phyloP scores from a whole-genome alignment of 768 basidiomycete species.

The Tulasnella sp. region DNA sequence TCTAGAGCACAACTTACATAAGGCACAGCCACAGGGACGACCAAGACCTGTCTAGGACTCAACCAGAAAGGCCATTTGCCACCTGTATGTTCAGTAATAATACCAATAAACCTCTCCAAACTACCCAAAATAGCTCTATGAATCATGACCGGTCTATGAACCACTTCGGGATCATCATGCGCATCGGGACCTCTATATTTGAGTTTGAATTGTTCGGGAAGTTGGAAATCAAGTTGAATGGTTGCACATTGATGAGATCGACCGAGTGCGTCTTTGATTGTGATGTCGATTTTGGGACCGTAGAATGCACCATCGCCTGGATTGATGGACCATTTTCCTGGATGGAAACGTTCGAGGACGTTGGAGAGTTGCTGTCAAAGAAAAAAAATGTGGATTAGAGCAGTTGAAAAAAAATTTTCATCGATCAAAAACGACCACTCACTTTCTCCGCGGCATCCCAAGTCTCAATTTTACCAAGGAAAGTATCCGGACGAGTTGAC shows the following conservation, averaged over 20 bases:
- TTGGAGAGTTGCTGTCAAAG: constrained; percentile 57
- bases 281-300: constrained; percentile 98
- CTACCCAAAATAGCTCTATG: constrained; percentile 93
- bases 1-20: constrained; percentile 48
- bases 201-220: constrained; percentile 91
- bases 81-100: constrained; percentile 92
- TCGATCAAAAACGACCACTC: constrained; percentile 19
- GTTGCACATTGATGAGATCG: constrained; percentile 98
- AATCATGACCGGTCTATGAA: constrained; percentile 86
- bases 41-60: constrained; percentile 87
- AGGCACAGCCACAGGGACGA: constrained; percentile 83
- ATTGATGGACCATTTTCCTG: constrained; percentile 84
- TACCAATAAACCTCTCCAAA: constrained; percentile 90
- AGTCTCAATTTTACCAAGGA: constrained; percentile 73
- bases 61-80: constrained; percentile 99
- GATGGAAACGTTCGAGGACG: constrained; percentile 73
- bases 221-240: constrained; percentile 97
- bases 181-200: constrained; percentile 76
- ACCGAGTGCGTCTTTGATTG: constrained; percentile 79
- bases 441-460: constrained; percentile 86
- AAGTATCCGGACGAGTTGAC: constrained; percentile 92
- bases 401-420: not conserved
- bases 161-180: constrained; percentile 40
- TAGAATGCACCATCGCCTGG: constrained; percentile 99
- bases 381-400: constrained; percentile 10